Evolutionary conservation across 208 protist genomes (phyloP).

Genomic region (Leptomonas pyrrhocoris): DNA sequence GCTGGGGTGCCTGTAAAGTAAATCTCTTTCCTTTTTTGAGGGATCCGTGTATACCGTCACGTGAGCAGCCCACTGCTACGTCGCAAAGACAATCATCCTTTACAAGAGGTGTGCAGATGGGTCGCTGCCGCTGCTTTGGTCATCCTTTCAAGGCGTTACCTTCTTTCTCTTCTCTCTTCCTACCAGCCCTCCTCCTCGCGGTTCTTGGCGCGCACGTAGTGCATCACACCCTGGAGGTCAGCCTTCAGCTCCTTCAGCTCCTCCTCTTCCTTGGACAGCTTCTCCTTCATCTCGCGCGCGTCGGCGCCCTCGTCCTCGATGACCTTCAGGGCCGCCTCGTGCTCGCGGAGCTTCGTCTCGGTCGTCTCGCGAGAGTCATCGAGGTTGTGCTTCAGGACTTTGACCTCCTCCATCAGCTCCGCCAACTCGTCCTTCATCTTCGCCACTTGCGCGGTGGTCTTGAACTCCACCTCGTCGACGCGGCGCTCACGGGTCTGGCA

Average conservation of each 20-base stretch:
- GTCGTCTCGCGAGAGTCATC: conserved; percentile 52
- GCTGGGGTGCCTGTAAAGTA: too few relatives aligned
- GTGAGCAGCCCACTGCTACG: too few relatives aligned
- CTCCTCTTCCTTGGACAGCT: conserved; percentile 63
- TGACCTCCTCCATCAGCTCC: conserved; percentile 75
- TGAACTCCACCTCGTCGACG: conserved; percentile 52
- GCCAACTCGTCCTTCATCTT: conserved; percentile 53
- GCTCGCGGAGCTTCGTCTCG: conserved; percentile 40
- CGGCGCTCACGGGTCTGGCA: conserved; percentile 46
- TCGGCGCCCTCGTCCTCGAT: conserved; percentile 62
- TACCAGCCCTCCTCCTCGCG: conserved; percentile 63
- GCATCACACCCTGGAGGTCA: conserved; percentile 79
- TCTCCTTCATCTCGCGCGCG: conserved; percentile 59
- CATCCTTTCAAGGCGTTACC: not conserved
- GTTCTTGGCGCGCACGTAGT: conserved; percentile 78
- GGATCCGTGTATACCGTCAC: too few relatives aligned
- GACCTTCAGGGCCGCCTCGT: conserved; percentile 53
- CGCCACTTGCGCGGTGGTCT: conserved; percentile 47
- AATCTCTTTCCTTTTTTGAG: too few relatives aligned
- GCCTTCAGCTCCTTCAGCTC: conserved; percentile 72
- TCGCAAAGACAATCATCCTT: too few relatives aligned
- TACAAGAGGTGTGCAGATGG: too few relatives aligned
- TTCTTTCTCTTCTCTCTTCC: conserved; percentile 2
- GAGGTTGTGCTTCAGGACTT: conserved; percentile 64
- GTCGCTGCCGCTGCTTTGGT: not conserved